Conservation (phyloP, 1,284 basidiomycete species). For the Naganishia cerealis region DNA sequence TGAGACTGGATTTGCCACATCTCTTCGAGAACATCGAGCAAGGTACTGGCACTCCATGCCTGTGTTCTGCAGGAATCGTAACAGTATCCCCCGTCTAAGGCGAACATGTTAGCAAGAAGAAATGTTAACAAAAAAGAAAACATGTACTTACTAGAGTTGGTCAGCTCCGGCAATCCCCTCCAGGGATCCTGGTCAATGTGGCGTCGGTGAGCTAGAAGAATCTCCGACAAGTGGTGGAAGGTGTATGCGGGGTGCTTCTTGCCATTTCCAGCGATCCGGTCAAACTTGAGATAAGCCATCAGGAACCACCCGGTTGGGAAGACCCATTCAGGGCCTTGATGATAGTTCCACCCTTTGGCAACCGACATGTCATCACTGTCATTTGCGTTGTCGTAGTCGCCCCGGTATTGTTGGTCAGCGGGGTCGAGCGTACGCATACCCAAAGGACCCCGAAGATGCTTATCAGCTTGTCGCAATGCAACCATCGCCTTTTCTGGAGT, state of each 20-base stretch:
- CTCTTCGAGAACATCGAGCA: slow-evolving; percentile 79
- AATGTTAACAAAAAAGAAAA: no score
- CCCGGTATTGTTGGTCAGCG: slow-evolving; percentile 77
- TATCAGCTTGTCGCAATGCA: slow-evolving; percentile 73
- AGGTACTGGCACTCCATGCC: slow-evolving; percentile 85
- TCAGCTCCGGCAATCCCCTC: slow-evolving; percentile 88
- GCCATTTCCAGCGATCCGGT: slow-evolving; percentile 60
- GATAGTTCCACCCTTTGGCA: slow-evolving; percentile 83
- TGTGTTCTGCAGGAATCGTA: slow-evolving; percentile 85
- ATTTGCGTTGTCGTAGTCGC: slow-evolving; percentile 86
- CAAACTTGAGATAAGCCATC: slow-evolving; percentile 84
- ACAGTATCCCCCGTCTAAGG: slow-evolving; percentile 68
- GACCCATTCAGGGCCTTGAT: slow-evolving; percentile 73
- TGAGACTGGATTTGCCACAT: slow-evolving; percentile 54
- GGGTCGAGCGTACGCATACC: slow-evolving; percentile 94
- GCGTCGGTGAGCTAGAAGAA: slow-evolving; percentile 67
- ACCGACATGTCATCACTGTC: slow-evolving; percentile 76
- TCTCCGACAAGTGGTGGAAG: slow-evolving; percentile 72
- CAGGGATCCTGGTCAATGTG: slow-evolving; percentile 78
- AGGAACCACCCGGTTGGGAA: slow-evolving; percentile 95
- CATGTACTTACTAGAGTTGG: slow-evolving; percentile 58
- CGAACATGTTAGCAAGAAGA: not conserved
- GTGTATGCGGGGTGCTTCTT: slow-evolving; percentile 71
- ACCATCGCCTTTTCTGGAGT: slow-evolving; percentile 73
- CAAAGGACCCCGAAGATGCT: slow-evolving; percentile 73